Base-by-base conservation (phyloP, 73 alveolate species). In the Blepharisma stoltei region DNA sequence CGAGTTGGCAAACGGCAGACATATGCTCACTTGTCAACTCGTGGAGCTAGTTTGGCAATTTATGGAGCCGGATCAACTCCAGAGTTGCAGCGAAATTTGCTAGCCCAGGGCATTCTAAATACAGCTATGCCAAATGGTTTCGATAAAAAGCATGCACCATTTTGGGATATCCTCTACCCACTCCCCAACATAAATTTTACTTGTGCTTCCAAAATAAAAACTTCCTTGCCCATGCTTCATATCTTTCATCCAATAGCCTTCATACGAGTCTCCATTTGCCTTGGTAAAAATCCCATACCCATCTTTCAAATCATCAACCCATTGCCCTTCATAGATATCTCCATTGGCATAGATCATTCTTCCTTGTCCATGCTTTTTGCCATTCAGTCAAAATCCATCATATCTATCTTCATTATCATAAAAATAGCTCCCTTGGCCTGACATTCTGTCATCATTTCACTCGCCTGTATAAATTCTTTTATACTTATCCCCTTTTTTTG, bases 391-490 rank as follows among this genome's bases (percentile, higher is more conserved):
- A 81, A 86, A 93, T 18, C 99, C 99, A 92, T 96, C 99, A 86
- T 96, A 96, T 66, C 98, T 86, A 82, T 96, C 95, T 21, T 97
- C 98, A 81, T 95, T 92, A 55, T 87, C 85, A 73, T 87, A 95
- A 78, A 94, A 91, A 92, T 86, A 92, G 14, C 95, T 90, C 44
- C 99, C 99, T 83, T 93, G 90, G 6, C 99, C 99, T 71, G 97
- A 92, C 83, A 89, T 93, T 81, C 84, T 96, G 84, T 95, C 98
- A 80, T 96, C 89, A 70, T 86, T 83, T 98, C 98, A 96, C 81
- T 94, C 99, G 0, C 99, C 99, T 43, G 98, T 95, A 83, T 96
- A 96, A 78, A 90, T 97, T 80, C 97, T 88, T 82, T 94, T 90
- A 67, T 89, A 77, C 67, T 89, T 92, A 46, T 78, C 20, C 20